Percentiles rank a stretch among this genome's conserved stretches.
These are phyloP conservation scores for Diaporthe citriasiana DNA, from an alignment of 2,329 filamentous ascomycete species.

Conservation along the genomic window DNA sequence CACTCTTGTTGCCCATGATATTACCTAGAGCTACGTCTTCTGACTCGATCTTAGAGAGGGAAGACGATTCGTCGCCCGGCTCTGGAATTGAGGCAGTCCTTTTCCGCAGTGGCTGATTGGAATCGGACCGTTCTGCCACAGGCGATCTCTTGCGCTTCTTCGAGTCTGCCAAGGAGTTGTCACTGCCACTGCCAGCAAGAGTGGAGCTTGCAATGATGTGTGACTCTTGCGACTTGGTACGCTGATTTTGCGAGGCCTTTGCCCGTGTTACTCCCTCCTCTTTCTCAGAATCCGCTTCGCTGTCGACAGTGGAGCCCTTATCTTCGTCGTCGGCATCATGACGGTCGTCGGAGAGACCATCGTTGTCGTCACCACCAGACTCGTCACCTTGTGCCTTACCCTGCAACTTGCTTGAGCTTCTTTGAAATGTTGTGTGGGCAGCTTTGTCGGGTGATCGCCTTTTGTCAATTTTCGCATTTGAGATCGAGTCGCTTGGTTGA, in stretches of 20 bases:
- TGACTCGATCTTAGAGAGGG: conserved; percentile 51
- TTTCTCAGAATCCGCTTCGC: conserved; percentile 54
- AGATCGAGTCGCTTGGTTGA: conserved; percentile 15
- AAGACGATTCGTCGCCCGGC: conserved; percentile 53
- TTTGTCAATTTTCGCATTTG: conserved; percentile 17
- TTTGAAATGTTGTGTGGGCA: conserved; percentile 65
- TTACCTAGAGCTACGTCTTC: conserved; percentile 53
- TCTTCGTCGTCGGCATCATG: conserved; percentile 45
- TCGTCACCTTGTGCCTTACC: conserved; percentile 58
- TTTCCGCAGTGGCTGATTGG: conserved; percentile 66
- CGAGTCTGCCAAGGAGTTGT: conserved; percentile 55
- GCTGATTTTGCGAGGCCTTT: conserved; percentile 47
- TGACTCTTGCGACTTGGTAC: conserved; percentile 43
- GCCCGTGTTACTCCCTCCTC: conserved; percentile 43
- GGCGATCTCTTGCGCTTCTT: conserved; percentile 67
- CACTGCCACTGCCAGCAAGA: conserved; percentile 44
- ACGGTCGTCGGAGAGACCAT: conserved; percentile 53
- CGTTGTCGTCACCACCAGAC: conserved; percentile 56
- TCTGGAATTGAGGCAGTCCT: conserved; percentile 64
- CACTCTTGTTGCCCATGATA: conserved; percentile 54
- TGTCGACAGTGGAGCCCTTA: conserved; percentile 56
- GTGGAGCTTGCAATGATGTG: conserved; percentile 43
- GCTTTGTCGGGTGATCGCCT: conserved; percentile 67
- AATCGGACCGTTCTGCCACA: conserved; percentile 59
- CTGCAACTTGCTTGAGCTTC: conserved; percentile 83